A percentile compares a stretch with the other conserved stretches of the same genome.
These are phyloP conservation scores for Solanum clarkiae DNA, from an alignment of 257 asterid species.

Conservation along the genomic window DNA sequence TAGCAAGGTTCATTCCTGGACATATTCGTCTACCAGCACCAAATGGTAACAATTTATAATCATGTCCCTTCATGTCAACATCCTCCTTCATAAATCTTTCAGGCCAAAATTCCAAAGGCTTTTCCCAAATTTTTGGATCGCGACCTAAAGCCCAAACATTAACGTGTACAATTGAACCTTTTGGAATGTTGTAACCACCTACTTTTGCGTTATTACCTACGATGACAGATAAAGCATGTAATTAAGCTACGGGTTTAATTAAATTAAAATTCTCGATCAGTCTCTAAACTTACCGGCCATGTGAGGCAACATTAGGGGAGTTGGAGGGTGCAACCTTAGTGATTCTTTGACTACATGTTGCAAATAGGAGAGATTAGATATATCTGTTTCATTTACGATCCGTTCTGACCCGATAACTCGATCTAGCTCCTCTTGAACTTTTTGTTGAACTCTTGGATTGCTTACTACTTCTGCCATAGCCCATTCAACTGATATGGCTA, in stretches of 20 bases:
- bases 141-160: conserved; percentile 77
- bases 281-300: conserved; percentile 3
- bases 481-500: conserved; percentile 73
- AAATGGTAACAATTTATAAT: conserved; percentile 52
- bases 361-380: conserved; percentile 53
- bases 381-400: conserved; percentile 53
- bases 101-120: conserved; percentile 60
- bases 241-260: too few species aligned
- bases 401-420: conserved; percentile 46
- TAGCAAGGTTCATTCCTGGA: conserved; percentile 72
- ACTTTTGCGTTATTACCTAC: conserved; percentile 47
- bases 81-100: conserved; percentile 65
- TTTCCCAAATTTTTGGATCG: conserved; percentile 54
- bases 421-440: conserved; percentile 67
- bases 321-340: conserved; percentile 67
- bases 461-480: conserved; percentile 64
- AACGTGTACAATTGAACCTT: conserved; percentile 58
- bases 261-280: background rate
- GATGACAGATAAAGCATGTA: background rate
- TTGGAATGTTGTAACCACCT: conserved; percentile 66
- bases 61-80: conserved; percentile 73
- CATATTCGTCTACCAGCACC: conserved; percentile 75
- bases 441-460: conserved; percentile 74
- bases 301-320: conserved; percentile 78
- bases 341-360: conserved; percentile 62